Evolutionary conservation across 306 rosid species (phyloP), one percentile per base, ranked within the genome.

Genomic region (Ammopiptanthus mongolicus): DNA sequence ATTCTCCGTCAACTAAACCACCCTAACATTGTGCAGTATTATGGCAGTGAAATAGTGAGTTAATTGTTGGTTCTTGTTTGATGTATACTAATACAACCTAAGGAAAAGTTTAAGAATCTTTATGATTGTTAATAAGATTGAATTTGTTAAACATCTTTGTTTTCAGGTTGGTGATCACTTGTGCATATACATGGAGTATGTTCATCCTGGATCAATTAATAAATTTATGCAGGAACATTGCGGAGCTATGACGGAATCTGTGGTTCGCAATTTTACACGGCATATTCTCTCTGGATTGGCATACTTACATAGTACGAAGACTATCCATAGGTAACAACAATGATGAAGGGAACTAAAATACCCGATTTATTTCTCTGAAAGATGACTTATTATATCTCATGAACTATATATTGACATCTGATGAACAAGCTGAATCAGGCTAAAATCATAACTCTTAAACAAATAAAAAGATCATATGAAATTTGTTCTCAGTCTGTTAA

Each of bases 121-220:
- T 13, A 59, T 51, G 53, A 19, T 50, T 47, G 79, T 59, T 33
- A 56, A 36, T 37, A 31, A 74, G 52, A 74, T 71, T 52, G 29
- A 72, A 51, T 17, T 41, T 62, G 66, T 66, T 15, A 55, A 17
- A 56, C 15, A 14, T 74, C 56, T 73, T 39, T 60, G 44, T 81
- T 66, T 79, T 74, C 87, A 93, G 98, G 71, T 87, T 77, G 96
- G 82, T 13, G 92, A 89, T 83, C 87, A 64, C 68, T 87, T 91
- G 74, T 93, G 81, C 86, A 93, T 93, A 82, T 93, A 91, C 86
- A 85, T 93, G 89, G 98, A 93, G 80, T 93, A 88, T 65, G 88
- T 93, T 61, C 74, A 88, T 80, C 98, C 98, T 23, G 98, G 98
- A 69, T 93, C 98, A 1, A 85, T 93, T 42, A 80, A 83, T 57